phyloP scores from a whole-genome alignment of 2,329 filamentous ascomycete species.

The Ascochyta koolunga region DNA sequence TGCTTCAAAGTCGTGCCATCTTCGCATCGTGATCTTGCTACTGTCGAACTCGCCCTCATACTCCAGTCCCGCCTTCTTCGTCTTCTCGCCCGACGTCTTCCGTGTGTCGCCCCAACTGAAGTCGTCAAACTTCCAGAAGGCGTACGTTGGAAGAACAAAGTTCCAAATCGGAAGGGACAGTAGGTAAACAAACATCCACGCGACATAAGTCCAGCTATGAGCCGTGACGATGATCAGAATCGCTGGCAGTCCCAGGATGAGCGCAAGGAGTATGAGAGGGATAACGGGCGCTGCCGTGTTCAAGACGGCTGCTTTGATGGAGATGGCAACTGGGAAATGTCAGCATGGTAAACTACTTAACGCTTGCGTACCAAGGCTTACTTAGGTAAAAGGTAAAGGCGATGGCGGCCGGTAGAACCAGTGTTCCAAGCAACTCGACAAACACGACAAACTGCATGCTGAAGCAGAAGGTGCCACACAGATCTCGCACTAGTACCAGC shows the following conservation, averaged over 20 bases:
- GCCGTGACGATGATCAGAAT: slow-evolving; percentile 92
- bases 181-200: slow-evolving; percentile 98
- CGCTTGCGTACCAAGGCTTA: slow-evolving; percentile 58
- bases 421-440: slow-evolving; percentile 90
- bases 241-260: slow-evolving; percentile 93
- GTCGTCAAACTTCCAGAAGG: slow-evolving; percentile 99
- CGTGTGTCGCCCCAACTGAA: slow-evolving; percentile 99
- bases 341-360: slow-evolving; percentile 23
- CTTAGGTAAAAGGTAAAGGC: slow-evolving; percentile 95
- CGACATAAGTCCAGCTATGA: slow-evolving; percentile 87
- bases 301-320: slow-evolving; percentile 70
- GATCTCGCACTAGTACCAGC: slow-evolving; percentile 89
- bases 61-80: slow-evolving; percentile 84
- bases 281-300: slow-evolving; percentile 75
- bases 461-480: slow-evolving; percentile 99
- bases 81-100: slow-evolving; percentile 90
- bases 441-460: slow-evolving; percentile 99
- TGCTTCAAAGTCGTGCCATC: slow-evolving; percentile 92
- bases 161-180: slow-evolving; percentile 96
- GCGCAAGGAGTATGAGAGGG: slow-evolving; percentile 82
- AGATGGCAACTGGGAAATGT: slow-evolving; percentile 72
- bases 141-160: slow-evolving; percentile 89
- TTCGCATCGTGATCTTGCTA: slow-evolving; percentile 99
- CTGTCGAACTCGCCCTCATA: slow-evolving; percentile 97
- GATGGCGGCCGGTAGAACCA: slow-evolving; percentile 94